phyloP scores from a whole-genome alignment of 2,329 filamentous ascomycete genomes.

The Aschersonia sp. region DNA sequence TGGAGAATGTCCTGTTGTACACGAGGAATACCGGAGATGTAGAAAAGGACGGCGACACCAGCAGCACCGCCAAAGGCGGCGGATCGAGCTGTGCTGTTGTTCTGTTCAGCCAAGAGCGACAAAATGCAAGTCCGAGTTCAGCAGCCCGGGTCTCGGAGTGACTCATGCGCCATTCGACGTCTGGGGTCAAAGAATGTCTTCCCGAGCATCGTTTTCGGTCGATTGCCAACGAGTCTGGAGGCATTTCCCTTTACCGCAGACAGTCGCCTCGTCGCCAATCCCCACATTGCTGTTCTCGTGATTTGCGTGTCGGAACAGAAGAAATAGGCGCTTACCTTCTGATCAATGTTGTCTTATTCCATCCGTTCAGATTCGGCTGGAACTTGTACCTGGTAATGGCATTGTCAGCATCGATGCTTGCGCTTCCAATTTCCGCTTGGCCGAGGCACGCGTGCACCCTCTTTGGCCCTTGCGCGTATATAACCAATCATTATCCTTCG shows the following conservation, averaged over 20 bases:
- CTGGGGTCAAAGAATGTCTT: too few relatives aligned
- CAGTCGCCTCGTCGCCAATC: too few relatives aligned
- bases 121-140: neutral
- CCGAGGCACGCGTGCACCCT: neutral
- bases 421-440: neutral
- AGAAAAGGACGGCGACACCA: conserved; percentile 43
- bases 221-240: neutral
- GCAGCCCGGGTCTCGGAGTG: too few relatives aligned
- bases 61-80: conserved; percentile 43
- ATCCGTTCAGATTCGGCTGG: conserved; percentile 40
- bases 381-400: conserved; percentile 36
- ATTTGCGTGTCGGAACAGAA: too few relatives aligned
- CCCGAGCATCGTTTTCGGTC: neutral
- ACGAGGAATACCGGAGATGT: conserved; percentile 45
- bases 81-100: conserved; percentile 9
- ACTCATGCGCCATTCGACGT: too few relatives aligned
- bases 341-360: conserved; percentile 26
- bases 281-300: too few relatives aligned
- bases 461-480: neutral
- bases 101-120: neutral
- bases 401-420: conserved; percentile 12
- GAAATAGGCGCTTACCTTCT: conserved; percentile 32
- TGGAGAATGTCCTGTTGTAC: conserved; percentile 44
- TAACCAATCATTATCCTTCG: neutral
- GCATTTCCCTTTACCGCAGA: too few relatives aligned